phyloP scores from a whole-genome alignment of 208 protist genomes.

The Herpetomonas tarakana region DNA sequence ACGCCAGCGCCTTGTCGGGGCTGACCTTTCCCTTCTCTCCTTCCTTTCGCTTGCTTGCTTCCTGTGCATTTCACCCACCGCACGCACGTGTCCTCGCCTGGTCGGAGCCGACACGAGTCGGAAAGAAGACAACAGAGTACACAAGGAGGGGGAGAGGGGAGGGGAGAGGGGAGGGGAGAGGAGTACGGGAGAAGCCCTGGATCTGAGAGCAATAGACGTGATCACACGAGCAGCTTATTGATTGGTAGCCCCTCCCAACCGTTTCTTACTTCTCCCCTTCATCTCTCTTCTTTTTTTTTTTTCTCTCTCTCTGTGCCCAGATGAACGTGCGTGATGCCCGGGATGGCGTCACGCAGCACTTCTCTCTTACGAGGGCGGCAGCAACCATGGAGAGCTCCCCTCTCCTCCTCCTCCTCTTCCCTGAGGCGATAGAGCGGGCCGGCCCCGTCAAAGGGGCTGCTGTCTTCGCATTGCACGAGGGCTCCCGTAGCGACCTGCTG shows the following conservation, averaged over 20 bases:
- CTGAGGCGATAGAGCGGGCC: no score
- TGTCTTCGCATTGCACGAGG: no score
- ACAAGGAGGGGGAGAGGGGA: no score
- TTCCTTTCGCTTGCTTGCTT: constrained; percentile 1
- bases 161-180: no score
- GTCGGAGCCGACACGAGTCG: no score
- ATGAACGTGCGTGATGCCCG: constrained; percentile 31
- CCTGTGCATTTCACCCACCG: not conserved
- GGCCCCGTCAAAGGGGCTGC: no score
- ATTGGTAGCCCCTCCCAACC: not conserved
- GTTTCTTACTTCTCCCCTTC: constrained; percentile 1
- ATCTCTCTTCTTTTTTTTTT: constrained; percentile 3
- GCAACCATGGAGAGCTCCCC: constrained; percentile 13
- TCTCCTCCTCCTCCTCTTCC: no score
- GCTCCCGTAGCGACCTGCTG: no score
- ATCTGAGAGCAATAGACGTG: no score
- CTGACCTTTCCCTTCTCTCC: constrained; percentile 4
- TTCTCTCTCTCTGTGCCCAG: constrained; percentile 10
- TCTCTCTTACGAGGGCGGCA: constrained; percentile 6
- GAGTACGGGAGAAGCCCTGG: no score
- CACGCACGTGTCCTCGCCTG: not conserved
- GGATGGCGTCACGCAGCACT: constrained; percentile 35
- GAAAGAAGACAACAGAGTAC: no score
- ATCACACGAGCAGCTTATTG: not conserved
- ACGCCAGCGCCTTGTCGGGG: not conserved